These are phyloP conservation scores for Lactarius akahatsu DNA, from an alignment of 768 basidiomycete species.

Conservation along the genomic window DNA sequence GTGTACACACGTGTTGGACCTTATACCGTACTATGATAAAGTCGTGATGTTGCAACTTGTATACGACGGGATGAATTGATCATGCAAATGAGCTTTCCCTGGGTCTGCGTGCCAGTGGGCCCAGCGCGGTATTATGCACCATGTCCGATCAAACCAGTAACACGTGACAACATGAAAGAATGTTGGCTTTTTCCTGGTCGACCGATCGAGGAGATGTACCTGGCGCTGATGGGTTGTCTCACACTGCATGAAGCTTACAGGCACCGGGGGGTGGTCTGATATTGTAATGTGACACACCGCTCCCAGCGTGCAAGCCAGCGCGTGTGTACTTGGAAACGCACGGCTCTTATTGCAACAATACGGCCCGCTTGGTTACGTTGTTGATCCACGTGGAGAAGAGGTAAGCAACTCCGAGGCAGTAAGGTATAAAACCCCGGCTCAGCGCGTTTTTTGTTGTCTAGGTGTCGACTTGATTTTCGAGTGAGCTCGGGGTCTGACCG, in stretches of 20 bases:
- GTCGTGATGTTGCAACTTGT: not conserved
- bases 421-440: not conserved
- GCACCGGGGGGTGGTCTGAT: not conserved
- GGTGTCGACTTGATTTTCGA: not conserved
- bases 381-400: conserved; percentile 1
- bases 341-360: not conserved
- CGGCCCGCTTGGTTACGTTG: not conserved
- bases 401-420: not conserved
- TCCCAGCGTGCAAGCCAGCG: no score
- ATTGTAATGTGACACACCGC: not conserved
- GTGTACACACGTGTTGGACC: not conserved
- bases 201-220: not conserved
- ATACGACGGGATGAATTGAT: not conserved
- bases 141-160: not conserved
- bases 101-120: not conserved
- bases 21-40: not conserved
- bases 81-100: not conserved
- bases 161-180: not conserved
- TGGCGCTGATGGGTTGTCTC: not conserved
- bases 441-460: not conserved
- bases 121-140: not conserved
- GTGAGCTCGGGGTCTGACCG: not conserved
- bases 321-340: not conserved
- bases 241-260: not conserved
- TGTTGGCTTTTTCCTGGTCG: not conserved